Base-by-base conservation (phyloP, 192 early-diverging fungal genomes). In the Paraglomus brasilianum region DNA sequence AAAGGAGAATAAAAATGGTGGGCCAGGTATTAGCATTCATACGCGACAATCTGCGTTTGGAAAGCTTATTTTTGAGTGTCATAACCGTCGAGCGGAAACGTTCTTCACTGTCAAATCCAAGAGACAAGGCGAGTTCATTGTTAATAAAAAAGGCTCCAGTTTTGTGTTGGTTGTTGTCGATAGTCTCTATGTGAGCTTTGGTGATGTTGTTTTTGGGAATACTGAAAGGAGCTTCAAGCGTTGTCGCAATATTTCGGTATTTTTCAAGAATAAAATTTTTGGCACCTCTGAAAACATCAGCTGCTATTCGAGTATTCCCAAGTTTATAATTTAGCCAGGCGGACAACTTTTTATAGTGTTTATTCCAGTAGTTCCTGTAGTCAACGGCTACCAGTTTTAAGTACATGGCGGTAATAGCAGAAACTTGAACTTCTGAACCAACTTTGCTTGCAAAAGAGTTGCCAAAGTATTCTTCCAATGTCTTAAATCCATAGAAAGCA, bases 311-410 rank as follows among this genome's bases (percentile, higher is more conserved):
- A 11, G 66, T 14, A 55, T 66, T 49, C 9, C 9, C 51, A 3
- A 45, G 56, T 68, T 68, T 49, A 21, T 19, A 17, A 42, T n/a
- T 40, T 53, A 68, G 56, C 50, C 40, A 68, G 52, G 52, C 40
- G 17, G 50, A 53, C 21, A 42, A 43, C 44, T 68, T 55, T 24
- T 68, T 52, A 49, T 55, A 68, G 3, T 42, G 1, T 4, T 11
- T 9, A 13, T 43, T 6, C 66, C 66, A 68, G 2, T 68, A 39
- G 9, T 56, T 2, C 0, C 50, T 14, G 30, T 55, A 41, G 44
- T 68, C 51, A 24, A 40, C 15, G 19, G 66, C 51, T 22, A 68
- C 66, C 30, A 55, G 56, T 17, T 52, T 45, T 39, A 51, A 30
- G 17, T 55, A 68, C 48, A 39, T 55, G 56, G 56, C 19, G 9